phyloP scores from a whole-genome alignment of 495 filamentous ascomycete genomes.

The Podospora pseudoanserina region DNA sequence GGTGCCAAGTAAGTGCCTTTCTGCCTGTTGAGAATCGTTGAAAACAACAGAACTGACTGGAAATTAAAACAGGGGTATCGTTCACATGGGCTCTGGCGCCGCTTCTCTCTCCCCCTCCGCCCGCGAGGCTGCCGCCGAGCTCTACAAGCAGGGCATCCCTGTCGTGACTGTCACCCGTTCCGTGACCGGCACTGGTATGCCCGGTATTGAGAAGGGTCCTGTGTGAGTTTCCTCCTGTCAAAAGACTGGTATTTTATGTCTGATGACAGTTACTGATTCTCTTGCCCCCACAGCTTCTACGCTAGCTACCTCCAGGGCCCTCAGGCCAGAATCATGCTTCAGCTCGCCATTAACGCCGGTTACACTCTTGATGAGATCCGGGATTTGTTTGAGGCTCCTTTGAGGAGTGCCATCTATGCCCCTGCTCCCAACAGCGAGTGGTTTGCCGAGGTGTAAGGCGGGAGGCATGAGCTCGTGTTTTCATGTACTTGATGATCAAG shows the following conservation, averaged over 20 bases:
- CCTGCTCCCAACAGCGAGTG: constrained; percentile 11
- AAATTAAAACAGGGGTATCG: constrained; percentile 14
- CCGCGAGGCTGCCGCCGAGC: constrained; percentile 14
- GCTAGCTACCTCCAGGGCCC: constrained; percentile 32
- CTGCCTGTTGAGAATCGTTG: background rate
- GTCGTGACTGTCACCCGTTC: constrained; percentile 35
- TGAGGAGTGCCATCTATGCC: constrained; percentile 22
- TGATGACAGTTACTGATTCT: background rate
- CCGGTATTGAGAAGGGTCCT: constrained; percentile 35
- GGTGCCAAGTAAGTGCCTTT: constrained; percentile 20
- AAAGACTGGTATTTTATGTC: background rate
- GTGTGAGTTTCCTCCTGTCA: constrained; percentile 23
- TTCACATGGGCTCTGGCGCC: constrained; percentile 25
- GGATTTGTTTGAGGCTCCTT: constrained; percentile 23
- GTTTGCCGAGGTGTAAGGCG: background rate
- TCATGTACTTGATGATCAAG: background rate
- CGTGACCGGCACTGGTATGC: constrained; percentile 38
- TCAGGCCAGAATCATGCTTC: constrained; percentile 34
- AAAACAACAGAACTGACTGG: background rate
- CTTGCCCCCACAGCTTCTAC: constrained; percentile 13
- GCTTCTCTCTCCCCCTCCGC: constrained; percentile 21
- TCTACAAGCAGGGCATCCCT: constrained; percentile 22
- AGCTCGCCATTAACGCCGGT: constrained; percentile 31
- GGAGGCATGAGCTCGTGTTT: background rate
- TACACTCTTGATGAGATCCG: constrained; percentile 27